These are phyloP conservation scores for Solanum sparsipilum DNA, from an alignment of 257 asterid species.

Conservation along the genomic window DNA sequence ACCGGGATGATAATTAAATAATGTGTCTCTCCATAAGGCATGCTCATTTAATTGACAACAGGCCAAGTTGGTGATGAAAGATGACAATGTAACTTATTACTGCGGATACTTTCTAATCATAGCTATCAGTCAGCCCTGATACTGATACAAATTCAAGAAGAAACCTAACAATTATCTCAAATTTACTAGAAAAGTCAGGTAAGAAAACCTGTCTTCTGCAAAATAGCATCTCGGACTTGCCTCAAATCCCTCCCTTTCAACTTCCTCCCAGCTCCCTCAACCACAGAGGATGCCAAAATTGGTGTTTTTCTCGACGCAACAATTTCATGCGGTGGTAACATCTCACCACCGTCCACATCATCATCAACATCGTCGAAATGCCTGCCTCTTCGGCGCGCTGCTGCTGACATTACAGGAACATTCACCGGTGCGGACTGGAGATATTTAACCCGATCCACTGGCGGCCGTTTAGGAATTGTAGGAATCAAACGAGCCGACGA, in stretches of 20 bases:
- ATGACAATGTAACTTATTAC: not conserved
- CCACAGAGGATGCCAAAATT: conserved; percentile 42
- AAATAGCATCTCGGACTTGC: conserved; percentile 65
- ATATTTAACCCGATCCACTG: conserved; percentile 4
- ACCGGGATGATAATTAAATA: not conserved
- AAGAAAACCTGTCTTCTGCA: conserved; percentile 58
- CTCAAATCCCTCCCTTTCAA: conserved; percentile 72
- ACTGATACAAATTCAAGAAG: not conserved
- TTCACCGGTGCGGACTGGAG: conserved; percentile 66
- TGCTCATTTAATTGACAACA: not conserved
- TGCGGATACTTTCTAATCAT: not conserved
- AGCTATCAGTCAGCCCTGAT: not conserved
- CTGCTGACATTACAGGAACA: conserved; percentile 39
- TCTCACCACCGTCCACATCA: conserved; percentile 4
- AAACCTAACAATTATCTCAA: not conserved
- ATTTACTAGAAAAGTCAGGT: conserved; percentile 15
- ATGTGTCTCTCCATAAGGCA: not conserved
- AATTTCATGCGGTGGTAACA: conserved; percentile 62
- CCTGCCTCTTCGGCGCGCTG: conserved; percentile 20
- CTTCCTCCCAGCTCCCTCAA: conserved; percentile 74
- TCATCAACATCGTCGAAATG: conserved; percentile 34
- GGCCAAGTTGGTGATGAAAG: not conserved
- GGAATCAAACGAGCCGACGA: conserved; percentile 26
- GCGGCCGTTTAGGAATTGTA: conserved; percentile 37
- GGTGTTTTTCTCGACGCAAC: conserved; percentile 44